Base-by-base conservation (phyloP, 192 early-diverging fungal species). In the Chytriomyces sp. region DNA sequence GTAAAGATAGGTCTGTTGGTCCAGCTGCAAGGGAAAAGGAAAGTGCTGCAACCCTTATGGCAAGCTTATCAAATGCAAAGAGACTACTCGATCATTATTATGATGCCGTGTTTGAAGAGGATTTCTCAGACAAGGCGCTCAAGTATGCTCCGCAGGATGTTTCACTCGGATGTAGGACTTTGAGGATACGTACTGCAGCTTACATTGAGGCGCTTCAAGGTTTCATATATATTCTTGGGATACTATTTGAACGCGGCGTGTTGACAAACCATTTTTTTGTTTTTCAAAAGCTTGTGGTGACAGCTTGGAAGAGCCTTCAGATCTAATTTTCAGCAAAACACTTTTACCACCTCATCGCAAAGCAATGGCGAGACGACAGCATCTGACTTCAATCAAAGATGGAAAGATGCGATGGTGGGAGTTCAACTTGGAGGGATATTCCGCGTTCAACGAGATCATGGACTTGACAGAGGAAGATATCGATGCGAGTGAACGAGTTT, bases 321-420 rank as follows among this genome's bases (percentile, higher is more conserved):
- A 69, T 16, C n/a, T 24, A 24, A 53, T 69, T 23, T 69, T 69
- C 50, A 57, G 45, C 10, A 69, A 49, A 28, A 24, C 45, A 8
- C 26, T 69, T 7, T 1, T 59, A 7, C 24, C 46, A 7, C 53
- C 68, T 16, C n/a, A 45, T 26, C 11, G 53, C 13, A 11, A 28
- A n/a, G 11, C 47, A 47, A 10, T 10, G 8, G 26, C 45, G 4
- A 20, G 68, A 18, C 11, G 23, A 6, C 26, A 57, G 1, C 68
- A 69, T 47, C 26, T 69, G 18, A n/a, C 8, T 9, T 69, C 68
- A 5, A n/a, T 69, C 5, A 49, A 57, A 26, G 68, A 69, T 53
- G 68, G 68, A 50, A 49, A 57, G 45, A 69, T 69, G 68, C 16
- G 68, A 28, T 69, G 68, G 68, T 69, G 68, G 68, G 68, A 69